Evolutionary conservation across 179 eudicot genomes (phyloP).

Genomic region (Beta lomatogona): DNA sequence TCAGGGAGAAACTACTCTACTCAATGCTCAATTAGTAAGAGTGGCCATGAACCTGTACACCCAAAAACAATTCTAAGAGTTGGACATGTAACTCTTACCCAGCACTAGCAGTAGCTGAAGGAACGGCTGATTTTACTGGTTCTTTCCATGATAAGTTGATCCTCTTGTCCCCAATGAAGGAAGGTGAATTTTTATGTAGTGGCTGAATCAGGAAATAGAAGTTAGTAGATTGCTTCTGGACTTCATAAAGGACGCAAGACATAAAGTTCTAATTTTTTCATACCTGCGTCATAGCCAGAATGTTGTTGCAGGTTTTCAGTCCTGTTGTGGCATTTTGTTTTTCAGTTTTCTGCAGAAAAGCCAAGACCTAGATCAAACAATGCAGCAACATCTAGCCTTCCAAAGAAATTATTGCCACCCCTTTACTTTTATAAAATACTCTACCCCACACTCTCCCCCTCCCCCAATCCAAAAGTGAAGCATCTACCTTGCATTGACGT

Average conservation of each 20-base stretch:
- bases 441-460: background rate
- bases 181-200: conserved; percentile 76
- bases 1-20: background rate
- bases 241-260: background rate
- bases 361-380: background rate
- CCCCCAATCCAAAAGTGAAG: background rate
- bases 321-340: conserved; percentile 79
- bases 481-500: background rate
- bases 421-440: background rate
- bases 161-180: conserved; percentile 79
- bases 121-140: conserved; percentile 44
- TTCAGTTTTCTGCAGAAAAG: conserved; percentile 65
- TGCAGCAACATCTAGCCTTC: background rate
- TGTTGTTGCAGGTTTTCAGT: conserved; percentile 86
- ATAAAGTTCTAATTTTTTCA: conserved; percentile 2
- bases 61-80: background rate
- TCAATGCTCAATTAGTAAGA: background rate
- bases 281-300: conserved; percentile 93
- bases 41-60: background rate
- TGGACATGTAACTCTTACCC: conserved; percentile 51
- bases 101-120: conserved; percentile 43
- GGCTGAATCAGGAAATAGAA: conserved; percentile 48
- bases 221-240: conserved; percentile 7
- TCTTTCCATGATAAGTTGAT: conserved; percentile 89
- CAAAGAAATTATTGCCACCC: background rate